These are phyloP conservation scores for Verticillium isaacii DNA, from an alignment of 2,329 filamentous ascomycete genomes.

Conservation along the genomic window DNA sequence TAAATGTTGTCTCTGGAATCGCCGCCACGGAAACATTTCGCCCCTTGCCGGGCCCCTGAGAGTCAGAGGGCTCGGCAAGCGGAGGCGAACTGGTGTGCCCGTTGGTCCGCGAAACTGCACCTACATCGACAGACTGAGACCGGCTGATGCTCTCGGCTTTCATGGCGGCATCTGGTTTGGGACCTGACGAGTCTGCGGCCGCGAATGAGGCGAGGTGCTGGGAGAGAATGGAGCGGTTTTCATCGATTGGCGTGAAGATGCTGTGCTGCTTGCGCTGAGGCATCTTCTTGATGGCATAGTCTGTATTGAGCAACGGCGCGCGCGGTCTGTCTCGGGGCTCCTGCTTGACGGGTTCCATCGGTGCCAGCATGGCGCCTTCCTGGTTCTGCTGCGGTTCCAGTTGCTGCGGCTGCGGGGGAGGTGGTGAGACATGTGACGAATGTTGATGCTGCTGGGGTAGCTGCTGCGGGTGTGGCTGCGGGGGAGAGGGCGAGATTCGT, in stretches of 20 bases:
- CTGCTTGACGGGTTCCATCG: conserved; percentile 40
- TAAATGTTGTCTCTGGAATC: conserved; percentile 59
- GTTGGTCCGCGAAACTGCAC: conserved; percentile 43
- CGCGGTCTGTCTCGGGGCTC: conserved; percentile 44
- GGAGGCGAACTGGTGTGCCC: conserved; percentile 52
- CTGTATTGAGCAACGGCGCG: conserved; percentile 45
- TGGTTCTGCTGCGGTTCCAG: conserved; percentile 25
- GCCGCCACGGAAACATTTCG: conserved; percentile 53
- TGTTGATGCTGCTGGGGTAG: conserved; percentile 43
- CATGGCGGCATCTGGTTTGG: conserved; percentile 15
- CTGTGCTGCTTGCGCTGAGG: conserved; percentile 80
- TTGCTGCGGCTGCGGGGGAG: conserved; percentile 43
- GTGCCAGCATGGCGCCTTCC: conserved; percentile 45
- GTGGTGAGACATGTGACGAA: conserved; percentile 45
- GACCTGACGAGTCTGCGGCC: conserved; percentile 36
- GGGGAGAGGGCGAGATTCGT: conserved; percentile 55
- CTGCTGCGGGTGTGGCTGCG: conserved; percentile 51
- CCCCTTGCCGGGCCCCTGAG: conserved; percentile 30
- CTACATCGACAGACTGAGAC: conserved; percentile 62
- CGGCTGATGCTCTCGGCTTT: conserved; percentile 31
- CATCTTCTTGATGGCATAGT: conserved; percentile 53
- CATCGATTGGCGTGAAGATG: conserved; percentile 97
- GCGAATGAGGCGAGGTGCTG: conserved; percentile 72
- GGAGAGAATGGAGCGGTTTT: conserved; percentile 80
- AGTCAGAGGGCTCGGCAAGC: conserved; percentile 42